These are phyloP conservation scores for Lasiosphaeria miniovina DNA, from an alignment of 495 filamentous ascomycete genomes.

Conservation along the genomic window DNA sequence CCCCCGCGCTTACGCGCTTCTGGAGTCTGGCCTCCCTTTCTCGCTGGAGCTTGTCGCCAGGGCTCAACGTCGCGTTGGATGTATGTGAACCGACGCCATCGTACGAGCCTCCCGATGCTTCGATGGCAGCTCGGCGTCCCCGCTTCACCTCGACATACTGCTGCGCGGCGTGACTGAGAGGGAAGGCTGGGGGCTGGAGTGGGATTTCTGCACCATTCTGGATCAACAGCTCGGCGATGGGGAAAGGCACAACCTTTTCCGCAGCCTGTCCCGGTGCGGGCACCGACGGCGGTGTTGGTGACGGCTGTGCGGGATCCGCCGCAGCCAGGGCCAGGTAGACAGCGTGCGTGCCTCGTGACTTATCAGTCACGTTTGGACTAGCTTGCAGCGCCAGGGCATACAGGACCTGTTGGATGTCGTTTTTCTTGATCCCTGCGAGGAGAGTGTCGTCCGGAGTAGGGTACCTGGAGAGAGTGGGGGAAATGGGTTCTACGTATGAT, in stretches of 20 bases:
- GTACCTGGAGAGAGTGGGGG: constrained; percentile 70
- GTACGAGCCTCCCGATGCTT: constrained; percentile 32
- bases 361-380: constrained; percentile 84
- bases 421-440: constrained; percentile 89
- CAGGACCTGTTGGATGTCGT: constrained; percentile 86
- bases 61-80: constrained; percentile 16
- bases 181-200: constrained; percentile 59
- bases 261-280: constrained; percentile 28
- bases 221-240: constrained; percentile 85
- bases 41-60: constrained; percentile 41
- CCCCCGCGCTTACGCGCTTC: constrained; percentile 62
- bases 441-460: constrained; percentile 83
- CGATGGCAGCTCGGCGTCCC: constrained; percentile 43
- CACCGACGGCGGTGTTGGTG: constrained; percentile 32
- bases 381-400: constrained; percentile 86
- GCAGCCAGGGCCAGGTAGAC: constrained; percentile 92
- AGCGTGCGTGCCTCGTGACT: constrained; percentile 80
- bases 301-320: constrained; percentile 79
- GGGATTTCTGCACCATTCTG: constrained; percentile 95
- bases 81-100: constrained; percentile 26
- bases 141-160: constrained; percentile 83
- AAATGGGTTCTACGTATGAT: constrained; percentile 75
- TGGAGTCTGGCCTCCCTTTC: constrained; percentile 56
- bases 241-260: constrained; percentile 57
- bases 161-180: constrained; percentile 70